Evolutionary conservation across 805 yeast genomes (phyloP).

Genomic region (Hanseniaspora occidentalis): DNA sequence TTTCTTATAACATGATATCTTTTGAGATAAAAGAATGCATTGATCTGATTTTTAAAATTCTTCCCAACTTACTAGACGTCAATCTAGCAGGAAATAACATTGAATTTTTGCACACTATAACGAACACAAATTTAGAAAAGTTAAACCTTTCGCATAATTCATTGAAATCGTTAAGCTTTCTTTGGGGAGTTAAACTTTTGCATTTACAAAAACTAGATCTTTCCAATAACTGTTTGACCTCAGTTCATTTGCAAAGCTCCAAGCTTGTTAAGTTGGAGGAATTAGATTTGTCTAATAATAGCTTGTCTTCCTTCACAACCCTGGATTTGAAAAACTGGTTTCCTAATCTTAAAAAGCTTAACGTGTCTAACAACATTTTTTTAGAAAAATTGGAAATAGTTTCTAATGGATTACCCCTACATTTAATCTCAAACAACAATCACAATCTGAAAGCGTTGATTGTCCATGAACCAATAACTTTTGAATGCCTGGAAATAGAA

Average conservation of each 20-base stretch:
- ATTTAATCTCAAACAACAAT: conserved; percentile 1
- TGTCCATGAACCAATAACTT: not conserved
- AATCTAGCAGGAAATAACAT: conserved; percentile 2
- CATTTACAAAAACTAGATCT: conserved; percentile 3
- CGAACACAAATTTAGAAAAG: not conserved
- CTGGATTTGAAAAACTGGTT: not conserved
- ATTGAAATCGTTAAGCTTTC: not conserved
- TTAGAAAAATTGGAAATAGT: conserved; percentile 1
- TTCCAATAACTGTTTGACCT: not conserved
- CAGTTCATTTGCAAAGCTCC: not conserved
- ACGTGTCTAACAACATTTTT: conserved; percentile 3
- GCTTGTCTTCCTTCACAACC: not conserved
- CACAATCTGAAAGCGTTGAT: conserved; percentile 1
- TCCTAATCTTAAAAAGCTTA: conserved; percentile 2
- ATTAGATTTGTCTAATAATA: conserved; percentile 3
- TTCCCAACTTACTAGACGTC: conserved; percentile 4
- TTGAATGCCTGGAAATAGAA: not conserved
- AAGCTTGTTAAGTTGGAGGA: conserved; percentile 3
- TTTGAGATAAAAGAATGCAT: conserved; percentile 3
- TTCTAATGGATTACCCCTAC: conserved; percentile 1
- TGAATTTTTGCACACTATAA: not conserved
- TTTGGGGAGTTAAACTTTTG: conserved; percentile 1
- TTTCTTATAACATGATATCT: not conserved
- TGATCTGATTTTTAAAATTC: conserved; percentile 1
- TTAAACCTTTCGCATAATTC: conserved; percentile 2